Base-by-base conservation (phyloP, 2,329 filamentous ascomycete genomes). In the Amauroascus verrucosus region DNA sequence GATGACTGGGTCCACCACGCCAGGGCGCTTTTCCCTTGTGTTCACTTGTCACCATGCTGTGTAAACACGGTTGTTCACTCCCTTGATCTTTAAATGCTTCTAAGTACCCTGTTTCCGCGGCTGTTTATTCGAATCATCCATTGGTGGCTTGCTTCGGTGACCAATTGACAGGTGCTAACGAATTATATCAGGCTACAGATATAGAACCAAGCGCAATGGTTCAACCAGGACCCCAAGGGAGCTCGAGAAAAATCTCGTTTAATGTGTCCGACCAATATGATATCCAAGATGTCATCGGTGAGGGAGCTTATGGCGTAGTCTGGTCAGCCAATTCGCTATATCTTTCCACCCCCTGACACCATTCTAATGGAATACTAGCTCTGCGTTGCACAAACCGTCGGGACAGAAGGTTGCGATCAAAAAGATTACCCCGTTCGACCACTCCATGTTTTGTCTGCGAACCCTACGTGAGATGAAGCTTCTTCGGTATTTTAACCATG, bases 181-280 rank as follows among this genome's bases (percentile, higher is more conserved):
- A n/a, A 18, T 24, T 44, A 16, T 30, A 46, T 43, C 18, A 53
- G 51, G 20, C 14, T 11, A 22, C 28, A 54, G 32, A 40, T 24
- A 16, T 28, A 41, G 30, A 52, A 44, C 8, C 56, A 22, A 52
- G n/a, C 43, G 61, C 43, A 22, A 74, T 75, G 72, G 70, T 69
- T 56, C 69, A 74, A 58, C 71, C 69, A 61, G 62, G 63, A 45
- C 68, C 71, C 63, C 81, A 68, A 51, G 75, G 73, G 67, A 78
- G 79, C 60, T 83, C 81, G 57, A 75, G 93, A 69, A 98, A 97
- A 81, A 98, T 98, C 70, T 97, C 90, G 54, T 98, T 98, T 83
- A 98, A 98, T 68, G 93, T 98, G 59, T 96, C 90, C 66, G 93
- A 98, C 72, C 93, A 98, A 72, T 98, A 98, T 70, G 93, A 98